Evolutionary conservation across 1,284 basidiomycete species (phyloP).

Genomic region (Microbotryum violaceum): DNA sequence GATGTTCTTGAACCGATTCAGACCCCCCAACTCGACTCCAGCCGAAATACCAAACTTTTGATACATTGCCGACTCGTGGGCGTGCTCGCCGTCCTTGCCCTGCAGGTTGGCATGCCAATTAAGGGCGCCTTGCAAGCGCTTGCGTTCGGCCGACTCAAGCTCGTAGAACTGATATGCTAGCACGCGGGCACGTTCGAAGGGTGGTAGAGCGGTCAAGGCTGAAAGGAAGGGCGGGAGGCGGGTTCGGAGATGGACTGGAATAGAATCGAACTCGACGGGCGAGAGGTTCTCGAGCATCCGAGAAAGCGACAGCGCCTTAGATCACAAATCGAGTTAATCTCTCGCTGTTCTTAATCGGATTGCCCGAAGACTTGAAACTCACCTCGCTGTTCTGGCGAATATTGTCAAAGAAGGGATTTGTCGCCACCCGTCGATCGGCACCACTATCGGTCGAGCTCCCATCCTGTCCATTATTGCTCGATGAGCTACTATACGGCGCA

Average conservation of each 20-base stretch:
- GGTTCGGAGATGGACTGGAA: slow-evolving; percentile 31
- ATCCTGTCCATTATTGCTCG: not conserved
- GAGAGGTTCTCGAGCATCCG: slow-evolving; percentile 53
- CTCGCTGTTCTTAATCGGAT: slow-evolving; percentile 67
- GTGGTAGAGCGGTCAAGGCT: slow-evolving; percentile 54
- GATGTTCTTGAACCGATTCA: slow-evolving; percentile 54
- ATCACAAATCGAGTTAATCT: not conserved
- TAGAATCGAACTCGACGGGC: slow-evolving; percentile 60
- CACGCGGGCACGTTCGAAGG: slow-evolving; percentile 59
- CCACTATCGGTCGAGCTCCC: not conserved
- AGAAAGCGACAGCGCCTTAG: slow-evolving; percentile 32
- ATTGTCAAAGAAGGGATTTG: slow-evolving; percentile 61
- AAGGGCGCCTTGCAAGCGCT: slow-evolving; percentile 82
- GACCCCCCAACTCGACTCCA: slow-evolving; percentile 85
- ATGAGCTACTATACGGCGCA: no score
- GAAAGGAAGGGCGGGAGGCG: slow-evolving; percentile 74
- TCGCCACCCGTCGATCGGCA: slow-evolving; percentile 16
- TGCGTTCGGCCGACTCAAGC: slow-evolving; percentile 83
- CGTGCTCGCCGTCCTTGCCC: slow-evolving; percentile 20
- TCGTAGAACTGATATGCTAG: slow-evolving; percentile 86
- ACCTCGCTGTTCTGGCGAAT: slow-evolving; percentile 86
- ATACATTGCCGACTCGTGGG: slow-evolving; percentile 43
- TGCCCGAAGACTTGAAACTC: not conserved
- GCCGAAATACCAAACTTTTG: slow-evolving; percentile 83
- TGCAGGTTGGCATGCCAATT: slow-evolving; percentile 60